Evolutionary conservation across 805 yeast genomes (phyloP).

Genomic region (Starmerella riodocensis): DNA sequence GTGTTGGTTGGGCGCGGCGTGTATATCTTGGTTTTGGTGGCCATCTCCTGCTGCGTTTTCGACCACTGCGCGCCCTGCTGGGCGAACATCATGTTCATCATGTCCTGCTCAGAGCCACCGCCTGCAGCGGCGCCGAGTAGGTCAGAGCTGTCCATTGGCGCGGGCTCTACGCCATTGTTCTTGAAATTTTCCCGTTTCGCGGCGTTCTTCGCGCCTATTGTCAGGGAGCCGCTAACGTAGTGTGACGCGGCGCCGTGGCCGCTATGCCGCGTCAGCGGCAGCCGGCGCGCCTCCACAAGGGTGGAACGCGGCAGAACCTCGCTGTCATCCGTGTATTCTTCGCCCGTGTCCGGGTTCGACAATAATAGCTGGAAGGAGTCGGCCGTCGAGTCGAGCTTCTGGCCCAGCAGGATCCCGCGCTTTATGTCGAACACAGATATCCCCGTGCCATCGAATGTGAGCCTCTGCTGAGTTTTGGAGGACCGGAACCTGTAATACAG

Average conservation of each 20-base stretch:
- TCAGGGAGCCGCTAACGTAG: constrained; percentile 39
- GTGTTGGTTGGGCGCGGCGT: constrained; percentile 11
- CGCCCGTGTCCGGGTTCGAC: constrained; percentile 56
- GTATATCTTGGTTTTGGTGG: constrained; percentile 68
- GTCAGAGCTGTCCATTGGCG: constrained; percentile 6
- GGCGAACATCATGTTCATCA: constrained; percentile 79
- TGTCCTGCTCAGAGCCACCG: constrained; percentile 33
- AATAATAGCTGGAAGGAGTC: constrained; percentile 62
- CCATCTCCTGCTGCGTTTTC: constrained; percentile 81
- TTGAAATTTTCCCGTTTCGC: constrained; percentile 26
- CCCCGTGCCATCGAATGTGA: constrained; percentile 92
- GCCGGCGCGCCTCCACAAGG: constrained; percentile 64
- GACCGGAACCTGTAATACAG: constrained; percentile 79
- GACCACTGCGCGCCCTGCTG: constrained; percentile 93
- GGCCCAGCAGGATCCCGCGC: constrained; percentile 72
- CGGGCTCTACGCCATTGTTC: constrained; percentile 7
- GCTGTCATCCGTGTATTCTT: constrained; percentile 77
- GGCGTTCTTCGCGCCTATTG: constrained; percentile 27
- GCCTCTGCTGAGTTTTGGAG: constrained; percentile 63
- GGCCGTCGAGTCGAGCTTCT: constrained; percentile 67
- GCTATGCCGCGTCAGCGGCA: constrained; percentile 45
- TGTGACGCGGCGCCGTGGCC: constrained; percentile 44
- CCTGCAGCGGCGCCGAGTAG: constrained; percentile 1
- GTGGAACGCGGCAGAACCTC: constrained; percentile 83
- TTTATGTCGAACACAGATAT: constrained; percentile 88